Base-by-base conservation (phyloP, 1,139 yeast genomes). In the Torulaspora globosa region DNA sequence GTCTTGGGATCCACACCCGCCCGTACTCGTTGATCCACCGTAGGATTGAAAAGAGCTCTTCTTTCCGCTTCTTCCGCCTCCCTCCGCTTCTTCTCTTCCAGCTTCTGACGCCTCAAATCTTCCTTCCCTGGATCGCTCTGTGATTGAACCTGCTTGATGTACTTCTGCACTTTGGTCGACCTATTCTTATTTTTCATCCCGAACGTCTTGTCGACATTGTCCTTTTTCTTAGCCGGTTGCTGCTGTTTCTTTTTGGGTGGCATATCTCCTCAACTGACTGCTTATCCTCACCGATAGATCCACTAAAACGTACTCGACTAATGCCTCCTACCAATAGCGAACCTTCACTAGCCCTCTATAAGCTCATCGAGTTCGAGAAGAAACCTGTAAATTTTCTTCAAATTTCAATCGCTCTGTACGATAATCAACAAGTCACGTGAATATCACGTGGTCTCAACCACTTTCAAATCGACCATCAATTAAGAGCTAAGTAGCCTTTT, bases 1-100 rank as follows among this genome's bases (percentile, higher is more conserved):
- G 95, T 81, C 71, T 92, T 92, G 45, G 99, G 98, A 70, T 94
- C 98, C 51, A 89, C 97, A 43, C 98, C 98, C 63, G 92, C 90
- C 39, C 97, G 96, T 27, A 92, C 90, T 64, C 88, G 88, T 66
- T 88, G 97, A 46, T 78, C 84, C 44, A 86, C 73, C 6, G 79
- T 72, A 1, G 79, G 70, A 38, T 82, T 85, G 59, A 88, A 78
- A 43, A 90, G 69, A 28, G 84, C 84, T 9, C 88, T 82, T 3
- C 96, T 92, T 62, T 90, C 97, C 44, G 78, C 80, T 65, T 85
- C 87, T 42, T 95, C 96, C 37, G 78, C 83, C 55, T 90, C 98
- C 1, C 89, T 85, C 5, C 96, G 95, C 65, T 84, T 86, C 76
- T 85, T 89, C 67, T 89, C 97, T 31, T 87, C 95, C 7, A 84